Base-by-base conservation (phyloP, 2,329 filamentous ascomycete genomes). In the Penicillium sp. region DNA sequence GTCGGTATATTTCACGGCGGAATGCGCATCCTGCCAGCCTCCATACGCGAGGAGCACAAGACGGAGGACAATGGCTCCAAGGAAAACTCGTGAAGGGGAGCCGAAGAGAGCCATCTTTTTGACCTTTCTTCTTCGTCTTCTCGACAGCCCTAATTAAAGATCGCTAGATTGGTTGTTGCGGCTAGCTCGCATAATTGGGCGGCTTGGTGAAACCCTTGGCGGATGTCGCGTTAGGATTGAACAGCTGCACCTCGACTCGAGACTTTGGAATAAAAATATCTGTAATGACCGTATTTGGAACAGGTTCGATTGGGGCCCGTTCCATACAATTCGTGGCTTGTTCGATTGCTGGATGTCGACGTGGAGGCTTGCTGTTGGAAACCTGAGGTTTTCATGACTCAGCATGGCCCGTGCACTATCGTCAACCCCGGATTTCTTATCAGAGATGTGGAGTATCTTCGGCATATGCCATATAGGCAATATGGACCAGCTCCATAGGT, bases 1-100 rank as follows among this genome's bases (percentile, higher is more conserved):
- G 72, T 99, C 93, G 43, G 93, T 99, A 76, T 97, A 99, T 74
- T 97, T 97, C 65, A 99, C 75, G 12, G 92, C 85, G 7, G 90
- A 95, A 72, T 91, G 80, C 52, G 89, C 86, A 72, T 99, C 93
- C 75, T 99, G 93, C 77, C 88, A 91, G 53, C 89, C 81, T 50
- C 93, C 92, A 69, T 97, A 97, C 63, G 95, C 67, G 41, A 97
- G 80, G 55, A 99, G 83, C 28, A 75, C 68, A 5, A 82, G 66
- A 53, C 93, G 88, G 19, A 99, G 80, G 40, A 84, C 62, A 46
- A 84, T 61, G 10, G 73, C 70, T 18, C 61, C 57, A 28, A 64
- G 41, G 45, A 74, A 69, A 13, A 75, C 59, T 6, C 62, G 56
- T 9, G 59, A 45, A 4, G 69, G 57, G 2, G 65, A 69, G 36